A percentile compares a stretch with the other conserved stretches of the same genome.
Evolutionary conservation across 768 basidiomycete species (phyloP).

Genomic region (Austroboletus festivus): DNA sequence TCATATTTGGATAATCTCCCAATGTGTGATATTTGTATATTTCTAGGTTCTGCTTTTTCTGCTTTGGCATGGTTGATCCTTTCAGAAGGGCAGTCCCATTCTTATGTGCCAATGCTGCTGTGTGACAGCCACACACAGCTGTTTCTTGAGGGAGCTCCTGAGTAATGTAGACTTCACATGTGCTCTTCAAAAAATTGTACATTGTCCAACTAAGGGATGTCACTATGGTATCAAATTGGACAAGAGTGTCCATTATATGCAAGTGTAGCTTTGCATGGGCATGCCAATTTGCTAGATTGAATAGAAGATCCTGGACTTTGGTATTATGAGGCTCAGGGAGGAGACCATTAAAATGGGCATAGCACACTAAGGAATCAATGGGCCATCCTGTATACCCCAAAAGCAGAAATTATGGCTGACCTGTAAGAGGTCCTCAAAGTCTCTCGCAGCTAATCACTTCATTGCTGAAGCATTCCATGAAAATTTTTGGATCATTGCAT

Average conservation of each 20-base stretch:
- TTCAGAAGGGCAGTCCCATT: no score
- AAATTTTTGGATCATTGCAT: no score
- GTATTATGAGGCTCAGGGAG: no score
- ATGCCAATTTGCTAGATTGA: no score
- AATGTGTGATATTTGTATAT: no score
- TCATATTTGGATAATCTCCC: no score
- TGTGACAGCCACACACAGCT: neutral
- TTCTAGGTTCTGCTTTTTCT: no score
- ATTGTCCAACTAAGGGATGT: neutral
- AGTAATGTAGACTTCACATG: neutral
- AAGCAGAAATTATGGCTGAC: no score
- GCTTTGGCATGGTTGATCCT: no score
- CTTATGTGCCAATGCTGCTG: neutral
- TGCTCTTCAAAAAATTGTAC: neutral
- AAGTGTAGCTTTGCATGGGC: no score
- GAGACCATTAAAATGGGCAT: slow-evolving; percentile 9
- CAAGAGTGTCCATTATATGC: neutral
- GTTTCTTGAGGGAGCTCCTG: neutral
- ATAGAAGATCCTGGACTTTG: no score
- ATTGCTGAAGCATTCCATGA: neutral
- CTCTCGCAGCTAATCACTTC: neutral
- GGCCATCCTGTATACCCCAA: no score
- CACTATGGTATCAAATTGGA: neutral
- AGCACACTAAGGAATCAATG: slow-evolving; percentile 11
- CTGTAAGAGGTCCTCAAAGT: neutral